Conservation (phyloP, 352 stramenopile genomes). For the Phytophthora cryptogea region DNA sequence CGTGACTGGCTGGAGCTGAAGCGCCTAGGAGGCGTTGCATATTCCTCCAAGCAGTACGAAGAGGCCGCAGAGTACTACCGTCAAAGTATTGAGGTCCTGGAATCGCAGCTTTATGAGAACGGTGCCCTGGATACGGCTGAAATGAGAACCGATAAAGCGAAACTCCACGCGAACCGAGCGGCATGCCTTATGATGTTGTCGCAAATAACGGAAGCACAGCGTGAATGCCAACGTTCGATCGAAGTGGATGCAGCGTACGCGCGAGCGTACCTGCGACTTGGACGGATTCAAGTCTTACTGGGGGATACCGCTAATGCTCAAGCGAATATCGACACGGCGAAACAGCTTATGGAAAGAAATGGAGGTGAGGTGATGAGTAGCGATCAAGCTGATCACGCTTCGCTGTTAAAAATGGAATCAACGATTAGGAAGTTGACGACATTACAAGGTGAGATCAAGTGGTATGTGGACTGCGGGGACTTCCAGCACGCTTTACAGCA, state of each 20-base stretch:
- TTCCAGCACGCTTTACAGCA: constrained; percentile 49
- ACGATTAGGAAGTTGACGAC: constrained; percentile 52
- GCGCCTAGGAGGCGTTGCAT: constrained; percentile 50
- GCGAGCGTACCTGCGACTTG: constrained; percentile 72
- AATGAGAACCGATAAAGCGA: constrained; percentile 76
- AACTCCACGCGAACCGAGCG: constrained; percentile 79
- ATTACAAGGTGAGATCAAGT: constrained; percentile 62
- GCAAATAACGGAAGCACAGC: constrained; percentile 70
- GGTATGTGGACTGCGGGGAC: constrained; percentile 55
- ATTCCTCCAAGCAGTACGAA: constrained; percentile 46
- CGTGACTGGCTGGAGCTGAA: constrained; percentile 70
- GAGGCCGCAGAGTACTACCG: constrained; percentile 65
- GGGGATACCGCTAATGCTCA: constrained; percentile 61
- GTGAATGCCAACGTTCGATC: constrained; percentile 69
- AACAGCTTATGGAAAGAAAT: constrained; percentile 40
- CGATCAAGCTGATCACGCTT: constrained; percentile 46
- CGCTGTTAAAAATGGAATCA: constrained; percentile 59
- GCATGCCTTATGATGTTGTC: constrained; percentile 83
- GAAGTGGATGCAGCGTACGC: constrained; percentile 68
- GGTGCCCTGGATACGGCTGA: constrained; percentile 38
- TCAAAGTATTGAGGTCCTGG: constrained; percentile 56
- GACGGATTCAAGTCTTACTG: constrained; percentile 70
- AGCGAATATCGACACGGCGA: constrained; percentile 51
- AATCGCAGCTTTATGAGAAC: constrained; percentile 40
- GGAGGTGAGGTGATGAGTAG: constrained; percentile 17